These are phyloP conservation scores for Viridothelium virens DNA, from an alignment of 495 filamentous ascomycete genomes.

Conservation along the genomic window DNA sequence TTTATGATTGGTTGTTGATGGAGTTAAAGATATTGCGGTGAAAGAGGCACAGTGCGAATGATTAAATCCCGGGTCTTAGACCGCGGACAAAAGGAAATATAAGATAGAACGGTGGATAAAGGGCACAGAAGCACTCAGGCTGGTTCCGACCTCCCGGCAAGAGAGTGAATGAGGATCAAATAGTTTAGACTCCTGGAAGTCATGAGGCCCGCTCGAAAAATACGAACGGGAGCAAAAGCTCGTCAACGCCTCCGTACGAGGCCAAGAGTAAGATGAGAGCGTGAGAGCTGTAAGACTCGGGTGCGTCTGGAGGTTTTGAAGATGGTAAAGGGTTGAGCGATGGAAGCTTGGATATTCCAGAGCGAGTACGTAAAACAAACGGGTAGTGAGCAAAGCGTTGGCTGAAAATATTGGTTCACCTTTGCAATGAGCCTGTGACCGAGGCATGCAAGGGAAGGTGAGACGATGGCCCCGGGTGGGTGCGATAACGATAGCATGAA, in stretches of 20 bases:
- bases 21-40: neutral
- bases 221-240: neutral
- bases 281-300: neutral
- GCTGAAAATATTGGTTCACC: conserved; percentile 3
- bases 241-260: neutral
- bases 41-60: neutral
- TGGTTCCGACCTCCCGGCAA: neutral
- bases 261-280: neutral
- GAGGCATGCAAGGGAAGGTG: neutral
- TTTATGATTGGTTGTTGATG: neutral
- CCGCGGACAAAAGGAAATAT: neutral
- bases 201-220: neutral
- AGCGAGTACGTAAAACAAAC: conserved; percentile 7
- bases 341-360: neutral
- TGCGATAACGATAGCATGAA: neutral
- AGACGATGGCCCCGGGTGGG: neutral
- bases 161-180: neutral
- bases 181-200: neutral
- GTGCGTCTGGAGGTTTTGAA: neutral
- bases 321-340: neutral
- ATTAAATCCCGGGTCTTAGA: neutral
- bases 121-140: neutral
- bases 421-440: neutral
- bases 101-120: neutral
- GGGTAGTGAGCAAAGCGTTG: neutral